Percentiles rank a stretch among this genome's conserved stretches.
Evolutionary conservation across 352 stramenopile genomes (phyloP).

Genomic region (Pythium pyrilobum): DNA sequence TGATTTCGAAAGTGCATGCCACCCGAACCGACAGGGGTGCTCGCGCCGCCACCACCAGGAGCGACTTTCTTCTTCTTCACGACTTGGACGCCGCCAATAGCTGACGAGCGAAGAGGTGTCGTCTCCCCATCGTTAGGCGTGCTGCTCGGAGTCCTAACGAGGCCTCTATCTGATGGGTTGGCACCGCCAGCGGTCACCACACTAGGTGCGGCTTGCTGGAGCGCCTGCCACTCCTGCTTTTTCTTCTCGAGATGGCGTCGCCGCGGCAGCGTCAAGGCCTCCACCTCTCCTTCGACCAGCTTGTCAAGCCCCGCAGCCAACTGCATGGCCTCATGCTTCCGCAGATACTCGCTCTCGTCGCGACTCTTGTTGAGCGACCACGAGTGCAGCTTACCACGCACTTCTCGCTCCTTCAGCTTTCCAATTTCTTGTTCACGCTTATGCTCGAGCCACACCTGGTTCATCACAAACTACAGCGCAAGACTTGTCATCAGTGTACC

Average conservation of each 20-base stretch:
- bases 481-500: not conserved
- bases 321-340: constrained; percentile 58
- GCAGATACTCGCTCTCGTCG: constrained; percentile 60
- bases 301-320: constrained; percentile 44
- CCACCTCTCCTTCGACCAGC: constrained; percentile 18
- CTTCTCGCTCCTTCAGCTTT: constrained; percentile 40
- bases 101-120: not conserved
- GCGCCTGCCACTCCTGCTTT: constrained; percentile 14
- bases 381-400: constrained; percentile 39
- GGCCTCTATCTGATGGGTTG: no score
- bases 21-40: constrained; percentile 21
- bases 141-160: no score
- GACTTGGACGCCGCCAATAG: not conserved
- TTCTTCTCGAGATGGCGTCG: constrained; percentile 12
- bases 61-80: constrained; percentile 26
- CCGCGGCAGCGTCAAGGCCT: not conserved
- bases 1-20: constrained; percentile 78
- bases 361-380: constrained; percentile 61
- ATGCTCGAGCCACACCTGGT: constrained; percentile 57
- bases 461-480: constrained; percentile 44
- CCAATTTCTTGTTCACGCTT: constrained; percentile 40
- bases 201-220: constrained; percentile 5
- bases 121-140: not conserved
- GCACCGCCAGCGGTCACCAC: not conserved
- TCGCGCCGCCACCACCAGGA: not conserved